Base-by-base conservation (phyloP, 371 early-diverging fungal genomes). In the Ordospora colligata region DNA sequence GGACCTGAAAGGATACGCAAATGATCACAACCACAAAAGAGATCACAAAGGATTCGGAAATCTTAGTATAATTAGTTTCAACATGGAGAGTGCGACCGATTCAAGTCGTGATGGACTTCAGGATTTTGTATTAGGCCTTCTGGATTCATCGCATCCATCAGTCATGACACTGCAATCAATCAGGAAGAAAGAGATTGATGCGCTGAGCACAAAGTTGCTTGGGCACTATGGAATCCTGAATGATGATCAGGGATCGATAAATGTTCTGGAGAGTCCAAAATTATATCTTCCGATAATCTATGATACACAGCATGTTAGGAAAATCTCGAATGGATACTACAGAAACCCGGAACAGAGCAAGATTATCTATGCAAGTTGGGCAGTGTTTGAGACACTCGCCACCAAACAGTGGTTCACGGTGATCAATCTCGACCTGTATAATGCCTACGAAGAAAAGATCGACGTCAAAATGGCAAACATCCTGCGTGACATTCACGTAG, bases 371-470 rank as follows among this genome's bases (percentile, higher is more conserved):
- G 77, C 64, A 49, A 46, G 66, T 32, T 69, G 53, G 65, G 77
- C 49, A 12, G 25, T 76, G 1, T 72, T 76, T 42, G 37, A 40
- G n/a, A 27, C 64, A 23, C 64, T 47, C 17, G n/a, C 3, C 3
- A 76, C 47, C 12, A 22, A 64, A 12, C 17, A 46, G 25, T 23
- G 37, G 45, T 76, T 71, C 44, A 71, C 63, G n/a, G 77, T 76
- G 14, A 45, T 76, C 7, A 76, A 76, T 68, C 43, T 76, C 14
- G 70, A 76, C 45, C 54, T 76, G 44, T 71, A 64, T 37, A 71
- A 65, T 22, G 63, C 70, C 32, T 51, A 66, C 53, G 21, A 32
- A 1, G 47, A 62, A 23, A 50, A 43, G 17, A 66, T 62, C 22
- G 44, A 58, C 4, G 46, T 47, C 8, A 23, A 76, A 37, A 22